phyloP scores from a whole-genome alignment of 805 yeast genomes.

The Cyberlindnera mrakii region DNA sequence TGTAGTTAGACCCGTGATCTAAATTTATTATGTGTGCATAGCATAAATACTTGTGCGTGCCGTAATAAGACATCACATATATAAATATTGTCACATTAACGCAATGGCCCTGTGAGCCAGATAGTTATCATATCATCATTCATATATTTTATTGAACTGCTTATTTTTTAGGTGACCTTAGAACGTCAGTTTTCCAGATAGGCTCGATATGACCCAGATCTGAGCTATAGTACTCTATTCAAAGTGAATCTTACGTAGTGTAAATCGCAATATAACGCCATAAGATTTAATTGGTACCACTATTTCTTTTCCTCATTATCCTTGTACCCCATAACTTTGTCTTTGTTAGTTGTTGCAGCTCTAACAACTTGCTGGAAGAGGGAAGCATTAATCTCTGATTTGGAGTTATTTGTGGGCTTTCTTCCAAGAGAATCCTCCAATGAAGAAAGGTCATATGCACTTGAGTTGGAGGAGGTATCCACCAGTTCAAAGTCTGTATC shows the following conservation, averaged over 20 bases:
- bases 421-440: conserved; percentile 15
- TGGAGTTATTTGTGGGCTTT: conserved; percentile 6
- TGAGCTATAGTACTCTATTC: too few species aligned
- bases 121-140: too few species aligned
- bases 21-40: too few species aligned
- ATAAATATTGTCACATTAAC: not conserved
- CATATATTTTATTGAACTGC: too few species aligned
- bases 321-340: conserved; percentile 16
- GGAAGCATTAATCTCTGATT: conserved; percentile 33
- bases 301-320: conserved; percentile 1
- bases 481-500: conserved; percentile 18
- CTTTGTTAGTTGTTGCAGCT: conserved; percentile 52
- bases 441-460: conserved; percentile 18
- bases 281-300: too few species aligned
- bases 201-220: too few species aligned
- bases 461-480: conserved; percentile 3
- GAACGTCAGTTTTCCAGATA: too few species aligned
- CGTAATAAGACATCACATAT: not conserved
- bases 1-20: too few species aligned
- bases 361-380: conserved; percentile 67
- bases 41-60: not conserved
- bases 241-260: too few species aligned
- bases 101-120: too few species aligned
- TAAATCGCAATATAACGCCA: too few species aligned
- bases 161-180: too few species aligned